phyloP scores from a whole-genome alignment of 2,329 filamentous ascomycete genomes.

The Bipolaris gigantea region DNA sequence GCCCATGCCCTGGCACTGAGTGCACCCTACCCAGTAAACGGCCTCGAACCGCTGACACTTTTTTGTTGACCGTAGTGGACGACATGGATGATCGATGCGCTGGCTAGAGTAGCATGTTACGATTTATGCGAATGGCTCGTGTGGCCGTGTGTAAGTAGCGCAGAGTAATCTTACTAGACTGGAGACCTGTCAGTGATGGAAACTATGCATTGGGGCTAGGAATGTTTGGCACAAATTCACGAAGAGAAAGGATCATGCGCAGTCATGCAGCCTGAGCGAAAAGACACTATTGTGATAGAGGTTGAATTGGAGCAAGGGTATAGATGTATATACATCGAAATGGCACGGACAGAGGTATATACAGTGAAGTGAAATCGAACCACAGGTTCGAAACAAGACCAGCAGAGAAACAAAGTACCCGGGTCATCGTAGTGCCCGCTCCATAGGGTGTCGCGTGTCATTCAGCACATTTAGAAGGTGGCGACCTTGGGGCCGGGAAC shows the following conservation, averaged over 20 bases:
- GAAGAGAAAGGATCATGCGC: not conserved
- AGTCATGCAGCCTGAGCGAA: not conserved
- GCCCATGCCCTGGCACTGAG: not conserved
- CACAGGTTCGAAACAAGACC: not conserved
- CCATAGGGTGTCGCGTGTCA: not conserved
- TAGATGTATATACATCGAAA: not conserved
- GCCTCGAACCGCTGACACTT: too few relatives aligned
- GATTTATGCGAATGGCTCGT: not conserved
- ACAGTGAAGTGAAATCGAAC: constrained; percentile 10
- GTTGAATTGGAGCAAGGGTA: not conserved
- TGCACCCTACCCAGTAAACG: constrained; percentile 2
- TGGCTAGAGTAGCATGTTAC: too few relatives aligned
- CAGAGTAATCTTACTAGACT: not conserved
- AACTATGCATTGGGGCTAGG: too few relatives aligned
- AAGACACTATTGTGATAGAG: not conserved
- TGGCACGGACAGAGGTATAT: constrained; percentile 6
- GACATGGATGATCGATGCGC: not conserved
- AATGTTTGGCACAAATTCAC: not conserved
- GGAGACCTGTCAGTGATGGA: not conserved
- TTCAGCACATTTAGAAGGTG: constrained; percentile 32
- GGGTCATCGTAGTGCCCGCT: not conserved
- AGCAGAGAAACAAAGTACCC: not conserved
- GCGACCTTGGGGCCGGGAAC: constrained; percentile 44
- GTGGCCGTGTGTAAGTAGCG: not conserved
- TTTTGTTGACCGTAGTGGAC: not conserved